Conservation (phyloP, 345 rosid genomes). For the Linum lewisii region DNA sequence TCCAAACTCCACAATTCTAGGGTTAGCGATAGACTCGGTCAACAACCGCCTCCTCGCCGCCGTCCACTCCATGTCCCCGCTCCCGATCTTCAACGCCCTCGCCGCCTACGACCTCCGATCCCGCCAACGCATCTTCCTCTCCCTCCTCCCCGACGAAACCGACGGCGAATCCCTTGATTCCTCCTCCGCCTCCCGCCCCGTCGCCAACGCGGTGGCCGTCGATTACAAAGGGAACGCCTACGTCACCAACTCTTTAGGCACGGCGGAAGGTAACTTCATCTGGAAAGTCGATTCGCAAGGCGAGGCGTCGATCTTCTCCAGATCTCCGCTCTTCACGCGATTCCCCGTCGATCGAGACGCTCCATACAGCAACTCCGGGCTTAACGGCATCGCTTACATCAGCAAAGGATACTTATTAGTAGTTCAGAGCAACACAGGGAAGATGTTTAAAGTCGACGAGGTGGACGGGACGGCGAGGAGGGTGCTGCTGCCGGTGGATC, state of each 20-base stretch:
- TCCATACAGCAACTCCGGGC: constrained; percentile 38
- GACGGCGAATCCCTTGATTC: constrained; percentile 15
- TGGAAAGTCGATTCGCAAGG: constrained; percentile 71
- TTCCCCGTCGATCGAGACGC: constrained; percentile 32
- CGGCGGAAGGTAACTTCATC: constrained; percentile 46
- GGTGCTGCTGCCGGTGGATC: constrained; percentile 39
- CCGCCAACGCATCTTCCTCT: constrained; percentile 33
- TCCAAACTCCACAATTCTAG: constrained; percentile 42
- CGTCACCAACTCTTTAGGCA: constrained; percentile 55
- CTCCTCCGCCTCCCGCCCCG: constrained; percentile 14
- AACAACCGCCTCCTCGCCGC: constrained; percentile 61
- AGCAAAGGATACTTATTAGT: constrained; percentile 73
- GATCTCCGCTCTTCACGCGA: constrained; percentile 36
- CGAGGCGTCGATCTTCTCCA: constrained; percentile 57
- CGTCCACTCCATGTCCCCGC: constrained; percentile 36
- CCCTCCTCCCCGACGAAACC: constrained; percentile 23
- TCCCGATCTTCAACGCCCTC: constrained; percentile 64
- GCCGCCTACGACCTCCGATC: constrained; percentile 74
- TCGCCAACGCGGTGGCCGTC: constrained; percentile 63
- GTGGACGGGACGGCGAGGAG: constrained; percentile 51
- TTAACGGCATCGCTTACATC: constrained; percentile 65
- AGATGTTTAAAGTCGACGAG: constrained; percentile 69
- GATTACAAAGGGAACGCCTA: constrained; percentile 72
- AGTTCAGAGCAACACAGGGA: constrained; percentile 81
- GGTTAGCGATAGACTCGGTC: constrained; percentile 47